Conservation (phyloP, 1,139 yeast species). For the Suhomyces panamericanus region DNA sequence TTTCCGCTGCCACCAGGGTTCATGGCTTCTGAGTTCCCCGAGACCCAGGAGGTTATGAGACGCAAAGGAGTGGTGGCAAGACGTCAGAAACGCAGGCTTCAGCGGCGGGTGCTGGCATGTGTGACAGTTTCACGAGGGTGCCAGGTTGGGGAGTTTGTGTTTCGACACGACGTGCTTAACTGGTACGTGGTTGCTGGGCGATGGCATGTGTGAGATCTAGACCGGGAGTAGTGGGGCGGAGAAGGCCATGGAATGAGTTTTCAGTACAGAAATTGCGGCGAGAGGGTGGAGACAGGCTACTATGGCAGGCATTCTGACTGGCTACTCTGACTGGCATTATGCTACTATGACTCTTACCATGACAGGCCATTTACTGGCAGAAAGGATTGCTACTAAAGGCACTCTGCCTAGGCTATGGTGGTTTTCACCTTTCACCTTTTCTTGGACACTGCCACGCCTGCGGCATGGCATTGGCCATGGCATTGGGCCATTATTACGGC, state of each 20-base stretch:
- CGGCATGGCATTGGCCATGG: conserved; percentile 2
- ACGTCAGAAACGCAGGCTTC: conserved; percentile 17
- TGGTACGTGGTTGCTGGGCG: conserved; percentile 17
- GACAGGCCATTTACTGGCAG: too few species aligned
- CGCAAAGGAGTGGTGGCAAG: conserved; percentile 14
- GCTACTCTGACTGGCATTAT: too few species aligned
- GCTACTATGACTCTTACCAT: too few species aligned
- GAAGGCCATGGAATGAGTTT: too few species aligned
- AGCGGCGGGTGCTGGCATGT: conserved; percentile 16
- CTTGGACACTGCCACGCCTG: too few species aligned
- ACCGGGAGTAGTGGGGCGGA: too few species aligned
- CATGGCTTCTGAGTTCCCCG: conserved; percentile 62
- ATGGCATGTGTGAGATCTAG: conserved; percentile 9
- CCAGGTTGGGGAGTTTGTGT: conserved; percentile 23
- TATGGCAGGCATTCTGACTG: too few species aligned
- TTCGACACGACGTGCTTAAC: conserved; percentile 18
- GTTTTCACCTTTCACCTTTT: too few species aligned
- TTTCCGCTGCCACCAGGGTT: conserved; percentile 68
- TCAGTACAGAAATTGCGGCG: too few species aligned
- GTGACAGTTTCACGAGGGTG: conserved; percentile 14
- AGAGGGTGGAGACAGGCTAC: too few species aligned
- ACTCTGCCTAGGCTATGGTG: too few species aligned
- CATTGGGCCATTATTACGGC: conserved; percentile 2
- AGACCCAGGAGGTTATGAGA: conserved; percentile 47
- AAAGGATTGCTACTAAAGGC: too few species aligned